Percentiles rank a stretch among this genome's conserved stretches.
These are phyloP conservation scores for Aspergillus sp. DNA, from an alignment of 2,329 filamentous ascomycete species.

Conservation along the genomic window DNA sequence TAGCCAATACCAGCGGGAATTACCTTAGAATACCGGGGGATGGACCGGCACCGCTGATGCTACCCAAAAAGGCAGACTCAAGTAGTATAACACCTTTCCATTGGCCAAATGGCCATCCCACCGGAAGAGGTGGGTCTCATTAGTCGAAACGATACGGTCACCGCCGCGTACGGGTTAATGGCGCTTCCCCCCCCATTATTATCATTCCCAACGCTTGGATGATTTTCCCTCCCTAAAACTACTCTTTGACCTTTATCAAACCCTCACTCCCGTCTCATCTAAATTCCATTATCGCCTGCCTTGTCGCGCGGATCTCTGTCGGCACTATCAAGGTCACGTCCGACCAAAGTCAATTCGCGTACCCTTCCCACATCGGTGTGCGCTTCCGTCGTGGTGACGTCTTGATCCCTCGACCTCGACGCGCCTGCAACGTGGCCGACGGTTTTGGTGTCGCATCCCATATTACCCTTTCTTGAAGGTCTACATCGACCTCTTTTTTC, in stretches of 20 bases:
- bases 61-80: background rate
- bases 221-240: constrained; percentile 17
- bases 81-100: background rate
- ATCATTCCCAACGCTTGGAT: constrained; percentile 11
- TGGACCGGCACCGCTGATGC: constrained; percentile 8
- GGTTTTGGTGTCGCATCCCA: constrained; percentile 32
- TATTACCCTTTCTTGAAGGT: constrained; percentile 11
- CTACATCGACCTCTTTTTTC: constrained; percentile 5
- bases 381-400: constrained; percentile 20
- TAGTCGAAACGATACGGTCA: constrained; percentile 10
- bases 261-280: constrained; percentile 2
- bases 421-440: constrained; percentile 47
- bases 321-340: constrained; percentile 4
- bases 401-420: constrained; percentile 24
- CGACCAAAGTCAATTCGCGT: constrained; percentile 7
- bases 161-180: constrained; percentile 1
- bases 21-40: constrained; percentile 19
- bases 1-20: background rate
- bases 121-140: constrained; percentile 8
- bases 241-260: constrained; percentile 7
- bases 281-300: constrained; percentile 10
- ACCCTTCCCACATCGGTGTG: background rate
- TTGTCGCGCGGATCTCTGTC: constrained; percentile 14
- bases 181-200: constrained; percentile 7
- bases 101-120: constrained; percentile 11